Evolutionary conservation across 1,139 yeast genomes (phyloP), one percentile per base, ranked within the genome.

Genomic region (Saccharomyces hybrid): DNA sequence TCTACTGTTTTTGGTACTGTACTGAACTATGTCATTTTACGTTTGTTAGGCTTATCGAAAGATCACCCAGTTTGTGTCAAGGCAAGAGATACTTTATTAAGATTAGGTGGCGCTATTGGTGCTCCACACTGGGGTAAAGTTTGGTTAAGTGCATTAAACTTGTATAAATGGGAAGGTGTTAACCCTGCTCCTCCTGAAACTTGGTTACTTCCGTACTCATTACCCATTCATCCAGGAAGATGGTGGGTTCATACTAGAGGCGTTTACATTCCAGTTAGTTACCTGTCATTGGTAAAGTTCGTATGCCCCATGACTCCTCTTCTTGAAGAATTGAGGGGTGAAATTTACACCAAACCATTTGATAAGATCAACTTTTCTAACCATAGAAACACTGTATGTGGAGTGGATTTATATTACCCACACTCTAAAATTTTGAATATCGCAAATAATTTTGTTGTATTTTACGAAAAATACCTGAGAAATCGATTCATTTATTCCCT

Each of bases 161-260:
- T 93, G 52, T 95, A 91, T 68, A 83, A 81, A 42, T 95, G 98
- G 97, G 95, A 87, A 60, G 99, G 99, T 51, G 97, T 93, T 6
- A 95, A 95, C 63, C 99, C 99, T 2, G 96, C 97, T 1, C 99
- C 99, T 2, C 95, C 98, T 1, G 99, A 95, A 69, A 73, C 91
- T 52, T 95, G 97, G 95, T 73, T 86, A 60, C 72, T 93, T 50
- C 99, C 99, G 1, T 88, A 89, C 60, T 68, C 77, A 52, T 64
- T 85, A 2, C 96, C 97, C 0, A 76, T 90, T 46, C 99, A 93
- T 68, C 99, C 99, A 1, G 96, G 93, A 30, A 80, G 89, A 67
- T 95, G 98, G 99, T 95, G 99, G 99, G 97, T 93, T 28, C 99
- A 95, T 67, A 93, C 97, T 0, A 75, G 99, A 56, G 97, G 95